Conservation (phyloP, 2,329 filamentous ascomycete genomes). For the Fusarium albosuccineum region DNA sequence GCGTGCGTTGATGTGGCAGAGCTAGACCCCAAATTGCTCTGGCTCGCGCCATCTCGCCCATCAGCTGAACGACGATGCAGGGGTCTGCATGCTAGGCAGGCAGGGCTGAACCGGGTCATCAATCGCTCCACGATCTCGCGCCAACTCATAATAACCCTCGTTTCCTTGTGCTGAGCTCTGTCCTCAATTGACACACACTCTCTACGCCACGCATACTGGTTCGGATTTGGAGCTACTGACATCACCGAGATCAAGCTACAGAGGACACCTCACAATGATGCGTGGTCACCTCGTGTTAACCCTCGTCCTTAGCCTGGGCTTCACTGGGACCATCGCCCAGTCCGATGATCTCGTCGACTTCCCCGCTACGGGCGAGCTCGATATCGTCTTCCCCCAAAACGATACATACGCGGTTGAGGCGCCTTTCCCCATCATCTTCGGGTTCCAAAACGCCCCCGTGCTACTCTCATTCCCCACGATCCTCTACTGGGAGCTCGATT, state of each 20-base stretch:
- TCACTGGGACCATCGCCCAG: not conserved
- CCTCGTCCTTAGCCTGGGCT: not conserved
- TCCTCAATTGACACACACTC: no score
- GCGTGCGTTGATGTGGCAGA: conserved; percentile 13
- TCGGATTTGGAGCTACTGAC: no score
- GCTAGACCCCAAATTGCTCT: conserved; percentile 14
- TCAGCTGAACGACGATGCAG: conserved; percentile 17
- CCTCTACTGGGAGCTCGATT: conserved; percentile 25
- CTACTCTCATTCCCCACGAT: conserved; percentile 26
- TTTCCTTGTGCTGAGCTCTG: no score
- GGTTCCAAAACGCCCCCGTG: conserved; percentile 29
- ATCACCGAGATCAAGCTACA: no score
- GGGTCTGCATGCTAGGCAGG: conserved; percentile 16
- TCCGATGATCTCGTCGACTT: conserved; percentile 20
- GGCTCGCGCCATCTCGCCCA: conserved; percentile 6
- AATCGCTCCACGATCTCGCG: not conserved
- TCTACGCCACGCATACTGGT: no score
- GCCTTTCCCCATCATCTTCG: conserved; percentile 31
- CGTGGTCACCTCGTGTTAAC: not conserved
- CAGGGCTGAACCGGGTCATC: conserved; percentile 22
- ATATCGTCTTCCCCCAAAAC: conserved; percentile 29
- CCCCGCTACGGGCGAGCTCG: conserved; percentile 28
- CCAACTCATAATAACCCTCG: not conserved
- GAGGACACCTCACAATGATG: conserved; percentile 1
- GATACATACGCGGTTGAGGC: conserved; percentile 33